Percentiles rank a stretch among this genome's conserved stretches.
Conservation (phyloP, 2,329 filamentous ascomycete genomes). For the Trichoderma guizhouense region DNA sequence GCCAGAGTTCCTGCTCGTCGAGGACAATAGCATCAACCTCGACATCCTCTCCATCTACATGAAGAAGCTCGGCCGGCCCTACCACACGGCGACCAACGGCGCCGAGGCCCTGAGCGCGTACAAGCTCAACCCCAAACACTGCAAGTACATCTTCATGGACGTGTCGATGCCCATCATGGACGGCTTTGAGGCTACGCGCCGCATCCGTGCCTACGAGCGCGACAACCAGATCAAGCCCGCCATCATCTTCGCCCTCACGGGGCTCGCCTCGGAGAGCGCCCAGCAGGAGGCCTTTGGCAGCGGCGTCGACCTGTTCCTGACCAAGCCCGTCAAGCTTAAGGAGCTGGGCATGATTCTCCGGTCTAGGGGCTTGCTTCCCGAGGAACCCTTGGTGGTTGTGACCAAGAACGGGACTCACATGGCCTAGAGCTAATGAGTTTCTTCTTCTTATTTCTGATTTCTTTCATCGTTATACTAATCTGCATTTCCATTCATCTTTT, state of each 20-base stretch:
- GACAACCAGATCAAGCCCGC: constrained; percentile 39
- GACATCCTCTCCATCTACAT: constrained; percentile 32
- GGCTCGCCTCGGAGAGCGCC: constrained; percentile 46
- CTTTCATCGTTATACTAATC: not conserved
- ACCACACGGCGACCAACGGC: constrained; percentile 34
- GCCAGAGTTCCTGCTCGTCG: constrained; percentile 19
- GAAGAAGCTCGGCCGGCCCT: constrained; percentile 32
- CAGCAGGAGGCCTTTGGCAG: constrained; percentile 52
- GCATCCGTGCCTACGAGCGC: constrained; percentile 49
- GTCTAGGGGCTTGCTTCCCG: constrained; percentile 12
- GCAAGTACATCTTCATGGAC: constrained; percentile 41
- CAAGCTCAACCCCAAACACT: constrained; percentile 23
- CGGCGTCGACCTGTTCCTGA: constrained; percentile 53
- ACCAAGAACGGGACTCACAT: constrained; percentile 5
- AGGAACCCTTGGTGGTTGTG: not conserved
- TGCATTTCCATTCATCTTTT: not conserved
- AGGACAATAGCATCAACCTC: constrained; percentile 20
- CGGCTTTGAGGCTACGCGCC: constrained; percentile 47
- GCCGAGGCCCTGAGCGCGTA: constrained; percentile 34
- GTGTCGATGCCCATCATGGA: constrained; percentile 59
- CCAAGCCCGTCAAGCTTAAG: constrained; percentile 49
- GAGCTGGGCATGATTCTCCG: constrained; percentile 30
- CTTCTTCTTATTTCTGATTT: not conserved
- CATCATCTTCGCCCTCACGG: constrained; percentile 52
- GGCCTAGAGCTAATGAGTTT: not conserved